Evolutionary conservation across 2,329 filamentous ascomycete genomes (phyloP), one percentile per base, ranked within the genome.

Genomic region (Celoporthe dispersa): DNA sequence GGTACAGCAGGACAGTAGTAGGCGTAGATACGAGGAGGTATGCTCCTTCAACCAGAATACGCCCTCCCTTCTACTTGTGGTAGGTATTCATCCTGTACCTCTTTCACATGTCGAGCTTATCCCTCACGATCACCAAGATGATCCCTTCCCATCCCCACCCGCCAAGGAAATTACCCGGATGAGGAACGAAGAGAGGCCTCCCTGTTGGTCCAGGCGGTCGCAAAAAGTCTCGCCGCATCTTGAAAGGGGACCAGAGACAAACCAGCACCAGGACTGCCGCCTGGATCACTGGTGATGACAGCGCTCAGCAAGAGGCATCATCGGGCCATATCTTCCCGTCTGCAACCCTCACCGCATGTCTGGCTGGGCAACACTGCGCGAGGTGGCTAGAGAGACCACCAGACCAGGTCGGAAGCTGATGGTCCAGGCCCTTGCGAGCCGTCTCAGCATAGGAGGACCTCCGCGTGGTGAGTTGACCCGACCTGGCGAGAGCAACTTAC

Each of bases 341-440:
- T 57, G 53, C 25, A 33, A 25, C 53, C 33, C 33, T 60, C 57
- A 37, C 57, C 57, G 57, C 57, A 37, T 33, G 31, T 60, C 57
- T 37, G 12, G 33, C 57, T 33, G 12, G 53, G 28, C 51, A 55
- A 55, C n/a, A 14, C 28, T 55, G 51, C 51, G 11, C 51, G 11
- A 28, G 51, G 51, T 55, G 44, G 11, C 44, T 16, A 44, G 41
- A 22, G 12, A 14, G 19, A 19, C 3, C 14, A 44, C 41, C 22
- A 48, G 44, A 55, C 53, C 53, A 19, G 53, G 12, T 19, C 53
- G 53, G 28, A 57, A 7, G 28, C 19, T 25, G 25, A 57, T 57
- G 53, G 28, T 28, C 14, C 25, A 55, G 25, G 51, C 5, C 28
- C 53, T 31, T 57, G 28, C 53, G 53, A 31, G 53, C 14, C 14